Conservation (phyloP, 176 grass and related monocot genomes). For the Rhipidocladum racemiflorum region DNA sequence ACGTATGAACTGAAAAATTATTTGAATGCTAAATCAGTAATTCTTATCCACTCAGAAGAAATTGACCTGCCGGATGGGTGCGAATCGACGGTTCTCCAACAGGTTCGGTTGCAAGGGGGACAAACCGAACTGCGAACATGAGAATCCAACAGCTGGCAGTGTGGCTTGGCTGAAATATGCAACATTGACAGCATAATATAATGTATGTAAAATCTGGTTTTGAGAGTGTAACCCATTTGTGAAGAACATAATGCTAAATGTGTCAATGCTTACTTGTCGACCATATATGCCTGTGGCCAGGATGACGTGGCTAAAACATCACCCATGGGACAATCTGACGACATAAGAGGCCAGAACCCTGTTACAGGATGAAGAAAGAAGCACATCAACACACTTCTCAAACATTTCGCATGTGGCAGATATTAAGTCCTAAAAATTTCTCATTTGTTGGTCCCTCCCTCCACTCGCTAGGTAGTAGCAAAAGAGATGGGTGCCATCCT, state of each 20-base stretch:
- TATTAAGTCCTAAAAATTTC: background rate
- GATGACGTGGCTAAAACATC: conserved; percentile 47
- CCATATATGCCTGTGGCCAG: conserved; percentile 43
- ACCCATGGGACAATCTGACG: conserved; percentile 40
- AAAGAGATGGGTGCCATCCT: background rate
- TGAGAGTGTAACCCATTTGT: background rate
- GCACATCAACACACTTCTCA: background rate
- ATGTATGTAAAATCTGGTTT: background rate
- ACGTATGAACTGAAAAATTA: conserved; percentile 22
- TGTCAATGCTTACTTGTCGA: conserved; percentile 40
- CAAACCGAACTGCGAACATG: conserved; percentile 39
- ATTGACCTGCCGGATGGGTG: conserved; percentile 61
- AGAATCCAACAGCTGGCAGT: conserved; percentile 37
- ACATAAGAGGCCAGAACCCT: conserved; percentile 67
- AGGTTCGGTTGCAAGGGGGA: conserved; percentile 44
- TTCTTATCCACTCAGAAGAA: conserved; percentile 55
- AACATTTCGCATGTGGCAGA: background rate
- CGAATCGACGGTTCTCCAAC: conserved; percentile 54
- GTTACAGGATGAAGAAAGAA: conserved; percentile 10
- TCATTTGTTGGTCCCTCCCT: background rate
- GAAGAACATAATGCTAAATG: background rate
- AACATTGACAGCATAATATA: background rate
- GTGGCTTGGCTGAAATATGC: conserved; percentile 43
- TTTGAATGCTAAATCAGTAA: conserved; percentile 20
- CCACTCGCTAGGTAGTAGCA: background rate